These are phyloP conservation scores for Trichoderma simmonsii DNA, from an alignment of 2,329 filamentous ascomycete species.

Conservation along the genomic window DNA sequence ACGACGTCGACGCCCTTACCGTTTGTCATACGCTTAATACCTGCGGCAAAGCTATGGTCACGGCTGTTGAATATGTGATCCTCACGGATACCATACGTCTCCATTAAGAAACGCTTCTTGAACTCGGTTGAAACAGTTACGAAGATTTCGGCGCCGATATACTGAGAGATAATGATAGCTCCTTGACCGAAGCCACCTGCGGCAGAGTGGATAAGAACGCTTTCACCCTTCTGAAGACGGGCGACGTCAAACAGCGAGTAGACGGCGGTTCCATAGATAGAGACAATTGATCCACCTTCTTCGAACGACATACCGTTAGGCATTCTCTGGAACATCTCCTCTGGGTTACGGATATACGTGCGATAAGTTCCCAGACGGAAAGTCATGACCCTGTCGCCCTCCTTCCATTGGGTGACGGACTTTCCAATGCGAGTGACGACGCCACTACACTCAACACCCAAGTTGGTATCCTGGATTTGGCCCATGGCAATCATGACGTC, in stretches of 20 bases:
- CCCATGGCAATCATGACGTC: not conserved
- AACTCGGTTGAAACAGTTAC: not conserved
- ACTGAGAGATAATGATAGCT: not conserved
- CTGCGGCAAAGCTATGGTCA: conserved; percentile 28
- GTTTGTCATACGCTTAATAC: conserved; percentile 27
- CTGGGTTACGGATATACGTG: not conserved
- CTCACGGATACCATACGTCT: conserved; percentile 28
- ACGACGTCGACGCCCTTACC: conserved; percentile 31
- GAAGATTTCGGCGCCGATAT: not conserved
- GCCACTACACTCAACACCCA: not conserved
- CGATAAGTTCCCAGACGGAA: not conserved
- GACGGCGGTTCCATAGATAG: not conserved
- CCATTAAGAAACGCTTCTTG: conserved; percentile 22
- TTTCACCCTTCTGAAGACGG: not conserved
- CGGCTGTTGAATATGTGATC: conserved; percentile 32
- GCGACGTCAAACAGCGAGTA: not conserved
- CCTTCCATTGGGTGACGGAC: not conserved
- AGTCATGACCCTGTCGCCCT: not conserved
- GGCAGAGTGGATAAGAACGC: not conserved
- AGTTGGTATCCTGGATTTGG: not conserved
- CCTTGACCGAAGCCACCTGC: not conserved
- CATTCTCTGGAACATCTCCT: not conserved
- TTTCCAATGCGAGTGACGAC: not conserved
- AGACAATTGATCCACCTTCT: not conserved
- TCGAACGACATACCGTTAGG: not conserved